Base-by-base conservation (phyloP, 208 protist species). In the Vickermania ingenoplastis region DNA sequence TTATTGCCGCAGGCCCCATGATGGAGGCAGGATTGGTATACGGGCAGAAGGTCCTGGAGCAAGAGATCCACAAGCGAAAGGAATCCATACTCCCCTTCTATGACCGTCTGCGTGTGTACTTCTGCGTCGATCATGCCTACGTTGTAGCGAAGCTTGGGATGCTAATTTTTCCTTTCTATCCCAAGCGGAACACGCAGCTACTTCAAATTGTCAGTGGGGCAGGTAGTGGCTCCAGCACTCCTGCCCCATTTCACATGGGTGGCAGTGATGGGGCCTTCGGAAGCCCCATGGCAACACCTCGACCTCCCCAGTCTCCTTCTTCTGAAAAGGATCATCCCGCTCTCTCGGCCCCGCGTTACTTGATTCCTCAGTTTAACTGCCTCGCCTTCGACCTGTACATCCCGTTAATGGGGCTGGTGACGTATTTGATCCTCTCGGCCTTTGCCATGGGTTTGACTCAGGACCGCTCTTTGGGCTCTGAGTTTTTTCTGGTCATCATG, bases 331-430 rank as follows among this genome's bases (percentile, higher is more conserved):
- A 63, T 27, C 25, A n/a, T 4, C 31, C 31, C 23, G 11, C 25
- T 14, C 17, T 27, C 3, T 11, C 13, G 36, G 14, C 22, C 7
- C 22, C 59, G 14, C 36, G 13, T 14, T 50, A 25, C 27, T 29
- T 30, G 22, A 64, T 83, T 7, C 87, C 83, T 2, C 62, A 67
- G 22, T 55, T 89, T 53, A 75, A 91, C 56, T 55, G 68, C 36
- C 78, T 77, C 57, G 74, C 73, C 1, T 77, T 74, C 50, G 87
- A 94, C 55, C 72, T 94, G 2, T 94, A 94, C 78, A 79, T 94
- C 30, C 87, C 87, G 11, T 63, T 91, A 22, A 94, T 94, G 87
- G 82, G 70, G 11, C 61, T 73, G 48, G 77, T 88, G 36, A 91
- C 87, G 3, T 91, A 94, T 62, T 59, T 91, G 7, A 79, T 86